Evolutionary conservation across 2,329 filamentous ascomycete genomes (phyloP).

Genomic region (Fusarium ambrosium): DNA sequence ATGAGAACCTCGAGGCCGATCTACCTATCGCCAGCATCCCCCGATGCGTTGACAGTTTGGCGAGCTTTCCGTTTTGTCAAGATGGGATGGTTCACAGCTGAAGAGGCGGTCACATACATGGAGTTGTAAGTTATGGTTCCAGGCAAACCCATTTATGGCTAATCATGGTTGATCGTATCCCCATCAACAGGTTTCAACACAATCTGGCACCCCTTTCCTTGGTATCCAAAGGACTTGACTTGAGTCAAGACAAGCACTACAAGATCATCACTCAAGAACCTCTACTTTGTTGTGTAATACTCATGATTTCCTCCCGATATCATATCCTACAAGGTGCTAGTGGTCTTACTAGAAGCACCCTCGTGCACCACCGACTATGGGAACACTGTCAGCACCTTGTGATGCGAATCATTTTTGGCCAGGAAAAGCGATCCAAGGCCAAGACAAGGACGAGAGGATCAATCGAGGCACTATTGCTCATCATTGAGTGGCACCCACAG

Average conservation of each 20-base stretch:
- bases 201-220: conserved; percentile 57
- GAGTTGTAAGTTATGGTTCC: conserved; percentile 56
- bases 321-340: conserved; percentile 57
- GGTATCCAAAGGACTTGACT: conserved; percentile 63
- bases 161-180: background rate
- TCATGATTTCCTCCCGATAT: conserved; percentile 69
- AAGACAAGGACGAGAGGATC: conserved; percentile 64
- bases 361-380: conserved; percentile 68
- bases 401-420: conserved; percentile 66
- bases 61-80: conserved; percentile 60
- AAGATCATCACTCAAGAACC: conserved; percentile 64
- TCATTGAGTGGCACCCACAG: conserved; percentile 70
- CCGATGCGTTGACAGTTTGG: conserved; percentile 29
- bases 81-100: conserved; percentile 68
- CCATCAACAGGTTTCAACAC: conserved; percentile 14
- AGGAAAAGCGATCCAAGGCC: conserved; percentile 64
- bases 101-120: conserved; percentile 66
- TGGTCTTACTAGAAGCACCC: conserved; percentile 63
- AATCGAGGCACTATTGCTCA: conserved; percentile 65
- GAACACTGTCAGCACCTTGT: conserved; percentile 67
- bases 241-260: conserved; percentile 62
- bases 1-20: background rate
- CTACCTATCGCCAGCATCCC: background rate
- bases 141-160: background rate
- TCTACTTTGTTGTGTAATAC: conserved; percentile 65